A percentile compares a stretch with the other conserved stretches of the same genome.
phyloP scores from a whole-genome alignment of 2,329 filamentous ascomycete species.

The Xylariaceae sp. region DNA sequence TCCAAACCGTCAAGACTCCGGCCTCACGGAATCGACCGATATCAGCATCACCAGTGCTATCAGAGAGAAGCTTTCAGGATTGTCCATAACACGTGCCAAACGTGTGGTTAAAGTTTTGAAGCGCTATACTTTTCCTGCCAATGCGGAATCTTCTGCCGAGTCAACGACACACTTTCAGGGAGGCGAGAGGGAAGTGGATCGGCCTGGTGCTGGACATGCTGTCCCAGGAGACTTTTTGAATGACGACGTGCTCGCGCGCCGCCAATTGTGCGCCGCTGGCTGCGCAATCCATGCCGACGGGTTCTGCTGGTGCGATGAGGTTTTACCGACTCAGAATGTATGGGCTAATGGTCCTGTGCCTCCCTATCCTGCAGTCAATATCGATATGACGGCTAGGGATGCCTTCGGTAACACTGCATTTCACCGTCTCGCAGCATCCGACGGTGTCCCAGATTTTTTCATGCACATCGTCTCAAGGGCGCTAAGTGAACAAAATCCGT shows the following conservation, averaged over 20 bases:
- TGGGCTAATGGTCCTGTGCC: conserved; percentile 26
- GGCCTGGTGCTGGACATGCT: conserved; percentile 27
- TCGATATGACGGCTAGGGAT: no score
- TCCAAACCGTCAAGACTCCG: conserved; percentile 22
- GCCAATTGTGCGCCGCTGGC: conserved; percentile 15
- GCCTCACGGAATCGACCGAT: conserved; percentile 27
- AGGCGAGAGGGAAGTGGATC: conserved; percentile 20
- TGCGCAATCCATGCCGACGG: conserved; percentile 28
- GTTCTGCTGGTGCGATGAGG: conserved; percentile 33
- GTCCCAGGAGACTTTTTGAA: conserved; percentile 50
- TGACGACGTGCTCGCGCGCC: conserved; percentile 17
- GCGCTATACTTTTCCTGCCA: conserved; percentile 28
- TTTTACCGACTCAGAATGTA: conserved; percentile 8
- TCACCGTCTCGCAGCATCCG: conserved; percentile 33
- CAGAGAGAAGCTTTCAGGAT: conserved; percentile 19
- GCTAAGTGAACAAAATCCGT: conserved; percentile 17
- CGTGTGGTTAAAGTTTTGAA: conserved; percentile 25
- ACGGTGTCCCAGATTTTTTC: conserved; percentile 17
- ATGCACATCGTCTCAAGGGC: conserved; percentile 19
- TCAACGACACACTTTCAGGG: conserved; percentile 2
- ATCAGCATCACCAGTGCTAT: conserved; percentile 24
- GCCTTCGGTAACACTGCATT: conserved; percentile 51
- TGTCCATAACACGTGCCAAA: conserved; percentile 20
- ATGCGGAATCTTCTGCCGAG: conserved; percentile 17
- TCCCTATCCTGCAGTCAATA: conserved; percentile 31